A percentile compares a stretch with the other conserved stretches of the same genome.
phyloP scores from a whole-genome alignment of 805 yeast genomes.

The Yamadazyma olivae region DNA sequence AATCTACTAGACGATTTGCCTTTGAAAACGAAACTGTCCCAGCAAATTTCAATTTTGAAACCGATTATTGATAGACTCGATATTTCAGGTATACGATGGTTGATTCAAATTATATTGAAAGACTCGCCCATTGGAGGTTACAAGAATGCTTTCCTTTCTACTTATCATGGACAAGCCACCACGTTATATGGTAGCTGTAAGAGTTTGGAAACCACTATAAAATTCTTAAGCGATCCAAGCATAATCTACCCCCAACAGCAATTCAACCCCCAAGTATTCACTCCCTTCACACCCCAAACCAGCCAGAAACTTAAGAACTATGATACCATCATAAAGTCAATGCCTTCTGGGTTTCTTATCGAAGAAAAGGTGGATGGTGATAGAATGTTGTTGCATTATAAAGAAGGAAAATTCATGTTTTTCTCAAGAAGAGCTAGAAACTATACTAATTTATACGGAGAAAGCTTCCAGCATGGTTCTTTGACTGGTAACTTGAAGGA shows the following conservation, averaged over 20 bases:
- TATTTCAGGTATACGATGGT: constrained; percentile 62
- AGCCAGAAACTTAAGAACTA: constrained; percentile 58
- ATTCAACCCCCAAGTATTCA: constrained; percentile 40
- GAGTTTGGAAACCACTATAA: constrained; percentile 57
- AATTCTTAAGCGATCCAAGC: constrained; percentile 48
- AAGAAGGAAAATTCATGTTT: constrained; percentile 41
- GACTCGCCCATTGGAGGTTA: constrained; percentile 52
- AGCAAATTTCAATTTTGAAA: constrained; percentile 43
- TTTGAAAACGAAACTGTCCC: constrained; percentile 19
- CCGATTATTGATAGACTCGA: constrained; percentile 54
- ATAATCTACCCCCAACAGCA: constrained; percentile 40
- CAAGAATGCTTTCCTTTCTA: constrained; percentile 55
- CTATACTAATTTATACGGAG: constrained; percentile 69
- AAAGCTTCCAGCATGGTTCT: constrained; percentile 45
- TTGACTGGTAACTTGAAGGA: constrained; percentile 48
- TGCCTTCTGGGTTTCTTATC: constrained; percentile 45
- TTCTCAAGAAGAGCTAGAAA: constrained; percentile 71
- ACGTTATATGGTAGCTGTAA: constrained; percentile 63
- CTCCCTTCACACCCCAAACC: constrained; percentile 74
- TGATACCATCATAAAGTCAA: constrained; percentile 41
- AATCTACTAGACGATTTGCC: constrained; percentile 25
- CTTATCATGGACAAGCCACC: constrained; percentile 81
- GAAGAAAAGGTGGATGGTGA: constrained; percentile 97
- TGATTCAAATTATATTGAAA: constrained; percentile 65
- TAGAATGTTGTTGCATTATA: constrained; percentile 73